phyloP scores from a whole-genome alignment of 176 grass and related monocot species.

The Carex cristatella region DNA sequence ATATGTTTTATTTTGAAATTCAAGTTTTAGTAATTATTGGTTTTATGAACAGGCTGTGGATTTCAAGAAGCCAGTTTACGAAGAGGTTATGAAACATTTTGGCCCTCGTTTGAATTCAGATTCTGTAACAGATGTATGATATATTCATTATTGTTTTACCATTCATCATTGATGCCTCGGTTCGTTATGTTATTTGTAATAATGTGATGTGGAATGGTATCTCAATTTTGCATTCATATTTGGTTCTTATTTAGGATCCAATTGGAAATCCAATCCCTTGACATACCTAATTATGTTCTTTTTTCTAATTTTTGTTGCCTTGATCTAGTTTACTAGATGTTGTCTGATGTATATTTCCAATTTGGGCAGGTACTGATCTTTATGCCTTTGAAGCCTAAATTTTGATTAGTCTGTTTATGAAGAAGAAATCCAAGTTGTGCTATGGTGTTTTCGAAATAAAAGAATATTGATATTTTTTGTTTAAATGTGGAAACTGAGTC shows the following conservation, averaged over 20 bases:
- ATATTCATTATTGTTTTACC: neutral
- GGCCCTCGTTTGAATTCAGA: slow-evolving; percentile 50
- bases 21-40: neutral
- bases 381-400: neutral
- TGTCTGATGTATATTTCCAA: neutral
- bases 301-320: neutral
- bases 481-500: too few species aligned
- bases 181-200: neutral
- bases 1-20: neutral
- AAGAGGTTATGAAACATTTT: slow-evolving; percentile 70
- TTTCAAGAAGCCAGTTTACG: slow-evolving; percentile 90
- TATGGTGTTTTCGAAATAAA: neutral
- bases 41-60: slow-evolving; percentile 62
- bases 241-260: neutral
- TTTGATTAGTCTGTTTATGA: neutral
- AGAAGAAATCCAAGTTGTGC: neutral
- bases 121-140: slow-evolving; percentile 23
- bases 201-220: neutral
- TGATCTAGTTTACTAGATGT: neutral
- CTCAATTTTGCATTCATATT: neutral
- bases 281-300: neutral
- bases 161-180: neutral
- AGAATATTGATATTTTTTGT: too few species aligned
- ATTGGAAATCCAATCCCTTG: neutral
- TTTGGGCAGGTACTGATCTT: neutral